Base-by-base conservation (phyloP, 192 early-diverging fungal species). In the Diversispora epigaea region DNA sequence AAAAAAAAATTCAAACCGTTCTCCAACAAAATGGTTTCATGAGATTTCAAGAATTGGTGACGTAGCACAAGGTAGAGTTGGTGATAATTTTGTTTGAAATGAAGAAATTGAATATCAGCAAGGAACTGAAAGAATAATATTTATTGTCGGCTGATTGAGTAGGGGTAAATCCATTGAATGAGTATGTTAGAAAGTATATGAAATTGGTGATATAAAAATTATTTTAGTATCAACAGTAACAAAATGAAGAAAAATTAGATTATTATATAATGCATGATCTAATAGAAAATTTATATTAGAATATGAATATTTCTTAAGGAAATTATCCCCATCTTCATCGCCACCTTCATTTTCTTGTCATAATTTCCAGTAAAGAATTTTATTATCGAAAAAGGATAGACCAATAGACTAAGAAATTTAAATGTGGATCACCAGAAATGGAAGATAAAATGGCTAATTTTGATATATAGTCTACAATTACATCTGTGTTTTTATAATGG, bases 381-480 rank as follows among this genome's bases (percentile, higher is more conserved):
- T 19, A 12, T 49, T 75, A 75, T 64, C 10, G 25, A 60, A 21
- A 55, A 54, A 39, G 73, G 6, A 75, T 75, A 3, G 41, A 12
- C 25, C 10, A 75, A 54, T 11, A 64, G 21, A 12, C 40, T n/a
- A 69, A 65, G 14, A 58, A 39, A 15, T 77, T 71, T 64, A 19
- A 75, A 4, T 77, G 77, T 75, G 77, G 77, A 15, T 71, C 77
- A 44, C n/a, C 57, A 19, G 8, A 12, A 4, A 77, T 77, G 77
- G 45, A 58, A 25, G 58, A 64, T 40, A 71, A 71, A 25, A 11
- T 77, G n/a, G n/a, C n/a, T n/a, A n/a, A n/a, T n/a, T n/a, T n/a
- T n/a, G n/a, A n/a, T n/a, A n/a, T n/a, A n/a, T n/a, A n/a, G n/a
- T n/a, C n/a, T n/a, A n/a, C n/a, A n/a, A n/a, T n/a, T n/a, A n/a